phyloP scores from a whole-genome alignment of 139 green algal genomes.

The Tetratostichococcus sp. region DNA sequence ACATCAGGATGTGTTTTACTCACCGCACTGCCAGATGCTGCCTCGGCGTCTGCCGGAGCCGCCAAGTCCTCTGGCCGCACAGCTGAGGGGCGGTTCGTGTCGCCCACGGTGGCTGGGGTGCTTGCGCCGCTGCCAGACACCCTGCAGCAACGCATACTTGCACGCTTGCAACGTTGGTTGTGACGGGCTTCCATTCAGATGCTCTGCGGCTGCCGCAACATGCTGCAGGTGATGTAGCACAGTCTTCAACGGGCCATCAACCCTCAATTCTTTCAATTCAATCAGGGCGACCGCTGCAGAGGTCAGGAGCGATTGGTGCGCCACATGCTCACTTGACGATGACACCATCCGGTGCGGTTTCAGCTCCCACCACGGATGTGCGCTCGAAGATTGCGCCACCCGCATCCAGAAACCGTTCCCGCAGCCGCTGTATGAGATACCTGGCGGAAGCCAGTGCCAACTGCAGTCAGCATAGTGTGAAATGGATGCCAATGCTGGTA shows the following conservation, averaged over 20 bases:
- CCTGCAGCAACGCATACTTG: not conserved
- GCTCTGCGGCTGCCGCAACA: too few relatives aligned
- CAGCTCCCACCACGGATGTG: conserved; percentile 40
- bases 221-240: too few relatives aligned
- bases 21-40: too few relatives aligned
- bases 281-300: too few relatives aligned
- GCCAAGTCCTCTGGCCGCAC: not conserved
- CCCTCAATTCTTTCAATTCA: too few relatives aligned
- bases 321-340: conserved; percentile 16
- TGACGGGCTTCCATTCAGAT: not conserved
- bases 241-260: too few relatives aligned
- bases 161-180: too few relatives aligned
- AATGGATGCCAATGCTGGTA: too few relatives aligned
- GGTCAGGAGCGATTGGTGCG: too few relatives aligned
- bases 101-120: not conserved
- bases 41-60: not conserved
- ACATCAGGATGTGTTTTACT: too few relatives aligned
- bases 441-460: not conserved
- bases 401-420: conserved; percentile 31
- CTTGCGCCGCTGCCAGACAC: not conserved
- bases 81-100: conserved; percentile 5
- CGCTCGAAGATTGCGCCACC: conserved; percentile 56
- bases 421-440: conserved; percentile 7
- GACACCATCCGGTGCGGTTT: conserved; percentile 44
- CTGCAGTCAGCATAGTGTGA: too few relatives aligned